Percentiles rank a stretch among this genome's conserved stretches.
phyloP scores from a whole-genome alignment of 2,329 filamentous ascomycete genomes.

The Trichoderma arundinaceum region DNA sequence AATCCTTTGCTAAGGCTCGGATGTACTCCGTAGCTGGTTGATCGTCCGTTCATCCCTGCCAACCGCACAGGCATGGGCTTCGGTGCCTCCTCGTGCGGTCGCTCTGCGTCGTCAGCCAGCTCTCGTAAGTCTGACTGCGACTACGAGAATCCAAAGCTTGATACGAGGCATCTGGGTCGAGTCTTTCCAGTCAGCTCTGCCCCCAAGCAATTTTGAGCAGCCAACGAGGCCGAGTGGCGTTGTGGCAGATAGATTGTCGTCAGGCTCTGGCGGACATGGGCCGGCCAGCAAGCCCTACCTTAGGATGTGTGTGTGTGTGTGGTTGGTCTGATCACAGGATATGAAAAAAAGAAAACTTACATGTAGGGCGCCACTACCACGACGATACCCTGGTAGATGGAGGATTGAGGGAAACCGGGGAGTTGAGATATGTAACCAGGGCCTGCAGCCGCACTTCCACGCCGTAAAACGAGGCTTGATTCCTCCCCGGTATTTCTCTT shows the following conservation, averaged over 20 bases:
- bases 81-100: slow-evolving; percentile 6
- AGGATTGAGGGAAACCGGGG: slow-evolving; percentile 29
- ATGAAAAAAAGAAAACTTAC: background rate
- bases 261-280: slow-evolving; percentile 13
- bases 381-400: slow-evolving; percentile 22
- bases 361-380: slow-evolving; percentile 26
- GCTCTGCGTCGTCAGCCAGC: slow-evolving; percentile 18
- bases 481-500: background rate
- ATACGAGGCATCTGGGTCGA: background rate
- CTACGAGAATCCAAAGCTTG: background rate
- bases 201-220: background rate
- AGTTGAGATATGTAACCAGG: slow-evolving; percentile 20
- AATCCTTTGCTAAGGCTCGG: slow-evolving; percentile 25
- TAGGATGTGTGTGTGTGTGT: slow-evolving; percentile 17
- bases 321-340: slow-evolving; percentile 22
- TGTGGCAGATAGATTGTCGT: background rate
- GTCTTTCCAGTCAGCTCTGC: background rate
- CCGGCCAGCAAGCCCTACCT: background rate
- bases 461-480: slow-evolving; percentile 19
- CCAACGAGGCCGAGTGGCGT: background rate
- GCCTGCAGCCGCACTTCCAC: slow-evolving; percentile 27
- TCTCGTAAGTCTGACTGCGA: slow-evolving; percentile 2
- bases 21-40: slow-evolving; percentile 5
- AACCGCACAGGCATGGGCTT: slow-evolving; percentile 14
- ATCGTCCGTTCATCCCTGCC: slow-evolving; percentile 24